These are phyloP conservation scores for Saccharomyces hybrid DNA, from an alignment of 1,139 yeast genomes.

Conservation along the genomic window DNA sequence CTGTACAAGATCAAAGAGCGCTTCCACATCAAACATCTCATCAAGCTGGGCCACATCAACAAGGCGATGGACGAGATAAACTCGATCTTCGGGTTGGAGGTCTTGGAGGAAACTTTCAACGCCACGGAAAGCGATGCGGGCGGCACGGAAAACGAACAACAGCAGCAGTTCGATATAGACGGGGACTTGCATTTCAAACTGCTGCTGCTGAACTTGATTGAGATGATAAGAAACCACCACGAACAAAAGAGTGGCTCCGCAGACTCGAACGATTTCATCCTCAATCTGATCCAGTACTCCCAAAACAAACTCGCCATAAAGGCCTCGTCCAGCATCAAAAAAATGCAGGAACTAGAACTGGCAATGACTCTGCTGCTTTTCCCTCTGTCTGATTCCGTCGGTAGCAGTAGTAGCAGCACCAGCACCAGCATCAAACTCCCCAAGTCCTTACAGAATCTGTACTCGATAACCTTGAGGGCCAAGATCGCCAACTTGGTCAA, in stretches of 20 bases:
- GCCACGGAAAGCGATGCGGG: conserved; percentile 3
- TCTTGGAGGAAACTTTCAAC: conserved; percentile 14
- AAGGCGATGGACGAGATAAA: conserved; percentile 26
- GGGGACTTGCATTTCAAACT: conserved; percentile 51
- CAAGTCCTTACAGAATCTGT: conserved; percentile 41
- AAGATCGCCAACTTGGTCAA: conserved; percentile 57
- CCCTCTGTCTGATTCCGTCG: conserved; percentile 34
- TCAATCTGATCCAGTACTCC: conserved; percentile 51
- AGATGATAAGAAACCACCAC: conserved; percentile 52
- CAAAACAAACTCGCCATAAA: conserved; percentile 51
- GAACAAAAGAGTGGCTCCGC: conserved; percentile 8
- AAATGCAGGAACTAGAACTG: conserved; percentile 55
- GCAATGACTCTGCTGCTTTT: conserved; percentile 62
- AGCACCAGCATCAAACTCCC: conserved; percentile 37
- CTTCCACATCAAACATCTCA: conserved; percentile 20
- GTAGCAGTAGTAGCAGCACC: conserved; percentile 15
- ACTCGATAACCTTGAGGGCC: conserved; percentile 48
- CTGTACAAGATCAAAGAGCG: conserved; percentile 25
- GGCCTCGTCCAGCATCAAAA: conserved; percentile 44
- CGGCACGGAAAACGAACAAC: conserved; percentile 1
- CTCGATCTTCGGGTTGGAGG: conserved; percentile 21
- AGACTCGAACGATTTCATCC: conserved; percentile 40
- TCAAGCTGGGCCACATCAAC: conserved; percentile 23
- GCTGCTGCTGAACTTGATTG: conserved; percentile 51
- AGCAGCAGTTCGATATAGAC: conserved; percentile 6